These are phyloP conservation scores for Lepiota brunneoincarnata DNA, from an alignment of 768 basidiomycete species.

Conservation along the genomic window DNA sequence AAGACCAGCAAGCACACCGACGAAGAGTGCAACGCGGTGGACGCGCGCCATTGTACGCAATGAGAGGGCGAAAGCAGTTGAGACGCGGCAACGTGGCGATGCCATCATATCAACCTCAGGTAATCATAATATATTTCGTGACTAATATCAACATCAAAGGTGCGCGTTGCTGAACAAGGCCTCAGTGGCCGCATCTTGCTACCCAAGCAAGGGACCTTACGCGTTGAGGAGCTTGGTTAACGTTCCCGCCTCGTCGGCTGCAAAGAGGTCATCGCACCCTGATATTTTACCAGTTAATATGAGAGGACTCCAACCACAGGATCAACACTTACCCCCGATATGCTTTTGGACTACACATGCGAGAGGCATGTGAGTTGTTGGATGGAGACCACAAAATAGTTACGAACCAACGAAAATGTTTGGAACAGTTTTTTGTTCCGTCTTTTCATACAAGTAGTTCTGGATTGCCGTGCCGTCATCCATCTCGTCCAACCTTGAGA, in stretches of 20 bases:
- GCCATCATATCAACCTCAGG: background rate
- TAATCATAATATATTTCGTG: background rate
- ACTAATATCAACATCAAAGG: background rate
- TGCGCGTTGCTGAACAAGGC: background rate
- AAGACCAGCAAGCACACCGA: slow-evolving; percentile 38
- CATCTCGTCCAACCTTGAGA: slow-evolving; percentile 51
- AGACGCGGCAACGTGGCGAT: slow-evolving; percentile 11
- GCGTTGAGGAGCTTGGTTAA: slow-evolving; percentile 26
- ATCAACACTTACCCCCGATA: slow-evolving; percentile 44
- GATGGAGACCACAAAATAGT: background rate
- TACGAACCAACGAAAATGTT: slow-evolving; percentile 73
- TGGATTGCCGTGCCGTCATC: slow-evolving; percentile 66
- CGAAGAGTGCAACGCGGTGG: slow-evolving; percentile 47
- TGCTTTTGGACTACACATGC: slow-evolving; percentile 42
- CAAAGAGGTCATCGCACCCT: slow-evolving; percentile 39
- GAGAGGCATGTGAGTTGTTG: background rate
- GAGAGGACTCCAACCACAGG: too few species aligned
- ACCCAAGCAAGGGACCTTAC: slow-evolving; percentile 20
- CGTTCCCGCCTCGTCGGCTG: slow-evolving; percentile 26
- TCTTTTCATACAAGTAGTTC: slow-evolving; percentile 58
- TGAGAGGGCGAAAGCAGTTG: background rate
- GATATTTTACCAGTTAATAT: background rate
- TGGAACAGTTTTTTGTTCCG: slow-evolving; percentile 70
- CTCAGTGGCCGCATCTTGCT: too few species aligned
- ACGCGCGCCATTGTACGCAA: slow-evolving; percentile 55